Evolutionary conservation across 148 eudicot species (phyloP), one percentile per base, ranked within the genome.

Genomic region (Rhododendron griersonianum): DNA sequence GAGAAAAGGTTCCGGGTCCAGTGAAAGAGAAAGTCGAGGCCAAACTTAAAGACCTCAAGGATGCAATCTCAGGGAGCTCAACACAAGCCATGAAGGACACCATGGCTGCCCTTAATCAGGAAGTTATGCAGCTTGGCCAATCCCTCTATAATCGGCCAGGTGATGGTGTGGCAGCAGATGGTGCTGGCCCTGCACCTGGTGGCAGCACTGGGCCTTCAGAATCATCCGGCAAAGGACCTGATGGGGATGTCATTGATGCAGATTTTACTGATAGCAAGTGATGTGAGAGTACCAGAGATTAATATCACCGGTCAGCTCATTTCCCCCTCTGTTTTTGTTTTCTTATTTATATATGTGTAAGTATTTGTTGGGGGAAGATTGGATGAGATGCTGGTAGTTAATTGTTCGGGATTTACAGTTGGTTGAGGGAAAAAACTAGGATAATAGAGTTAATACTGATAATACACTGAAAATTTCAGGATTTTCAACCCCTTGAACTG

Each of bases 91-190:
- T 90, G 3, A 90, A 90, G 74, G 91, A 90, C 23, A 87, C 92
- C 78, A 89, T 90, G 91, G 86, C 92, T 25, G 88, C 91, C 28
- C 91, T 90, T 65, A 87, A 90, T 81, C 89, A 89, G 85, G 92
- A 90, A 85, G 92, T 89, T 10, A 90, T 90, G 92, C 92, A 90
- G 85, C 89, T 90, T 30, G 92, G 92, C 8, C 92, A 90, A 67
- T 89, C 91, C 75, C 89, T 90, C 1, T 90, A 90, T 82, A 90
- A 87, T 80, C 89, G 87, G 85, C 90, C 91, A 0, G 91, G 91
- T 81, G 74, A 25, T 67, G 74, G 33, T 67, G 74, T 14, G 16
- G 88, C 88, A 8, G 84, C 88, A 37, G 83, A 90, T 1, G 90
- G 87, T 13, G 91, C 88, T 5, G 89, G 87, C 14, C 83, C 91